Percentiles rank a stretch among this genome's conserved stretches.
Conservation (phyloP, 352 stramenopile genomes). For the Globisporangium camurandrum region DNA sequence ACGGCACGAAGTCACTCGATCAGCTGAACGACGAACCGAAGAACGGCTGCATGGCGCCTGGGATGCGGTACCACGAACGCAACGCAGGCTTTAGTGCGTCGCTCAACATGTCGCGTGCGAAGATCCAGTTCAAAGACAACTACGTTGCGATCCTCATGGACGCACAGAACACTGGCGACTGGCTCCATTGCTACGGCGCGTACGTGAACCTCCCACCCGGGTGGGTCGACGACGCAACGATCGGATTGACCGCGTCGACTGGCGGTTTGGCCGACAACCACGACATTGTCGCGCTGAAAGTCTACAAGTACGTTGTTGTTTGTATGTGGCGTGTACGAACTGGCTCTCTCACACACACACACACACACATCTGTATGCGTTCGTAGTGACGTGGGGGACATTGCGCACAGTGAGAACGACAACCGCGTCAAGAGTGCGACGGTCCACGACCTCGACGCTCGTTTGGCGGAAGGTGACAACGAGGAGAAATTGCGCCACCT, state of each 20-base stretch:
- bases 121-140: slow-evolving; percentile 74
- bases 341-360: neutral
- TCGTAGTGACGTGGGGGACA: slow-evolving; percentile 57
- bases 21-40: slow-evolving; percentile 67
- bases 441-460: slow-evolving; percentile 38
- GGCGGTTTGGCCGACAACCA: slow-evolving; percentile 81
- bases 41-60: slow-evolving; percentile 62
- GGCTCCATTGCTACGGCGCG: slow-evolving; percentile 58
- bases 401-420: slow-evolving; percentile 30
- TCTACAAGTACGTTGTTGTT: slow-evolving; percentile 60
- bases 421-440: slow-evolving; percentile 57
- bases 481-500: slow-evolving; percentile 57
- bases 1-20: slow-evolving; percentile 69
- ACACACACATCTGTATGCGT: slow-evolving; percentile 1
- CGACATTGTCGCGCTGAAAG: slow-evolving; percentile 61
- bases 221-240: slow-evolving; percentile 57
- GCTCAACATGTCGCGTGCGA: slow-evolving; percentile 73
- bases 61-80: slow-evolving; percentile 78
- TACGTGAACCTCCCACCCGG: slow-evolving; percentile 35
- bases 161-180: slow-evolving; percentile 60
- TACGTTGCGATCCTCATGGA: slow-evolving; percentile 66
- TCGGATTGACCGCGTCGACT: slow-evolving; percentile 75
- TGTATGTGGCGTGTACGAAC: neutral
- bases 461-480: slow-evolving; percentile 40
- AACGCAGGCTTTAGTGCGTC: slow-evolving; percentile 72